Evolutionary conservation across 192 early-diverging fungal genomes (phyloP).

Genomic region (Spizellomyces punctatus): DNA sequence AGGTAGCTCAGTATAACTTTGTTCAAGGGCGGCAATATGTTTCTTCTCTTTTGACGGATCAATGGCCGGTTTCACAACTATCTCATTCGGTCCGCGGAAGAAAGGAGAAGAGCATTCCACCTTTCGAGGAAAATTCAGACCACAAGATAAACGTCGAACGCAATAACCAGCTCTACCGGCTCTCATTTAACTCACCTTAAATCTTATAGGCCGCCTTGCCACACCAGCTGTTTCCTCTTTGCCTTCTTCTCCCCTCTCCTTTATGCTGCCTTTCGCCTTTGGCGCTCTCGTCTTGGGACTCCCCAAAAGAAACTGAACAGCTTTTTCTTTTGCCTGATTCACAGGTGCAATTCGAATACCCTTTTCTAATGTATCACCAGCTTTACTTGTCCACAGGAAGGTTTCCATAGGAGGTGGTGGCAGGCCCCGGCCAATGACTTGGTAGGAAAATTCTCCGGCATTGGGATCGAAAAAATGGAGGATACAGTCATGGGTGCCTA

Average conservation of each 20-base stretch:
- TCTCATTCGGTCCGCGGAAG: conserved; percentile 50
- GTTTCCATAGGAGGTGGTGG: conserved; percentile 37
- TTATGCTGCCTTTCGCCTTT: conserved; percentile 22
- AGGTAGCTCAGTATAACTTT: conserved; percentile 50
- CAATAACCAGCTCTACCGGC: no score
- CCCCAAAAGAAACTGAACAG: conserved; percentile 33
- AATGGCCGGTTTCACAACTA: conserved; percentile 37
- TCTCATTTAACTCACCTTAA: no score
- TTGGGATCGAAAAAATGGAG: conserved; percentile 46
- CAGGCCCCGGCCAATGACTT: conserved; percentile 41
- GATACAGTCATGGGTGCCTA: conserved; percentile 46
- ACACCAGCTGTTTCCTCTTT: conserved; percentile 2
- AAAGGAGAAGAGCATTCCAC: conserved; percentile 53
- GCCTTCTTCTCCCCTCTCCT: conserved; percentile 12
- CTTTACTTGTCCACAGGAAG: conserved; percentile 46
- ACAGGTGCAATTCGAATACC: conserved; percentile 39
- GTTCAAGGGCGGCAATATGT: conserved; percentile 29
- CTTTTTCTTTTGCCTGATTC: conserved; percentile 49
- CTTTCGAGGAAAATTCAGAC: conserved; percentile 11
- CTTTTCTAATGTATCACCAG: conserved; percentile 47
- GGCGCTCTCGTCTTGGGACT: background rate
- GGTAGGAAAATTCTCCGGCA: conserved; percentile 56
- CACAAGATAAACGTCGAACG: no score
- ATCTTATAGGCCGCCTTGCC: background rate
- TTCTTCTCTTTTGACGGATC: conserved; percentile 39